These are phyloP conservation scores for Diaporthe citriasiana DNA, from an alignment of 2,329 filamentous ascomycete species.

Conservation along the genomic window DNA sequence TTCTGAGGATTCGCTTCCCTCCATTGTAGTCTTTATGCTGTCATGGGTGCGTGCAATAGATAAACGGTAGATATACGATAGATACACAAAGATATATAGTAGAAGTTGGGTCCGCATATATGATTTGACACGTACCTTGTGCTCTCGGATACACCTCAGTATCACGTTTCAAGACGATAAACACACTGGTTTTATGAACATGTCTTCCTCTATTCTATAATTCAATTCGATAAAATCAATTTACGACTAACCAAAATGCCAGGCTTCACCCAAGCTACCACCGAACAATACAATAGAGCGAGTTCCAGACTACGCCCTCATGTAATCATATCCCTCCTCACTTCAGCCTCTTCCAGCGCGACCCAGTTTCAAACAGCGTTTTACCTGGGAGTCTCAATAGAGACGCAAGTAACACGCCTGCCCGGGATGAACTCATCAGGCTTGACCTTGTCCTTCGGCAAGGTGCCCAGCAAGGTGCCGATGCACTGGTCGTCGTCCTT, in stretches of 20 bases:
- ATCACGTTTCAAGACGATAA: too few species aligned
- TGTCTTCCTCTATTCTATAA: not conserved
- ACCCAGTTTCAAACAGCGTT: not conserved
- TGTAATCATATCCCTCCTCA: not conserved
- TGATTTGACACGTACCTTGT: too few species aligned
- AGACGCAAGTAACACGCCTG: not conserved
- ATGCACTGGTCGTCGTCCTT: not conserved
- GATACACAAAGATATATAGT: too few species aligned
- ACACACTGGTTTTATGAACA: too few species aligned
- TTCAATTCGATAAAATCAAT: not conserved
- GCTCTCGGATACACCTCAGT: too few species aligned
- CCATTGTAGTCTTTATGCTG: too few species aligned
- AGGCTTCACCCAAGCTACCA: not conserved
- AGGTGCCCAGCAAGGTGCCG: not conserved
- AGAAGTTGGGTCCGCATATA: too few species aligned
- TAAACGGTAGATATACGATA: too few species aligned
- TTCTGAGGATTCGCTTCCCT: too few species aligned
- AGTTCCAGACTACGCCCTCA: not conserved
- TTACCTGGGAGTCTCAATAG: not conserved
- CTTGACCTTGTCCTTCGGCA: not conserved
- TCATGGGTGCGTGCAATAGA: too few species aligned
- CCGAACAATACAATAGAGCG: not conserved
- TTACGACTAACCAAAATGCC: not conserved
- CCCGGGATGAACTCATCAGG: not conserved
- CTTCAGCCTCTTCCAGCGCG: not conserved